Percentiles rank a stretch among this genome's conserved stretches.
Conservation (phyloP, 164 flowering plant genomes). For the Piper betle region DNA sequence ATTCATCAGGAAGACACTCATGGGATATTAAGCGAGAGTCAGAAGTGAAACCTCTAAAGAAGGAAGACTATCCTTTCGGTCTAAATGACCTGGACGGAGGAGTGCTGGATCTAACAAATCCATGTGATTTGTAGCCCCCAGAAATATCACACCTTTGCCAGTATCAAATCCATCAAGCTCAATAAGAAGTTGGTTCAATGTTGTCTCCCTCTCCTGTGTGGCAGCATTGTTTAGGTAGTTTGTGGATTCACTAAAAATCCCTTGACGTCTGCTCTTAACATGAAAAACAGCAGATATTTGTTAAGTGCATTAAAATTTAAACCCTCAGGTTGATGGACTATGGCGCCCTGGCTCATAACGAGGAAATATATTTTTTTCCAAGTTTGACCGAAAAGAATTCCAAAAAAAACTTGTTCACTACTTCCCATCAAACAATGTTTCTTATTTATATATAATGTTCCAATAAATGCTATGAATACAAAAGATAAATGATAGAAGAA, state of each 20-base stretch:
- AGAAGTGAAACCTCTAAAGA: no score
- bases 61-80: conserved; percentile 65
- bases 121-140: conserved; percentile 91
- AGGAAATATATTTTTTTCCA: no score
- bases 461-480: no score
- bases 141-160: conserved; percentile 92
- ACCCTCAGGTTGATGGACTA: no score
- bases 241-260: conserved; percentile 47
- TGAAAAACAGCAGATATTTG: conserved; percentile 4
- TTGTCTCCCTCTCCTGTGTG: conserved; percentile 95
- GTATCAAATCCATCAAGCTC: conserved; percentile 99
- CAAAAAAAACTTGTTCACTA: no score
- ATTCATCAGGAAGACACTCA: not conserved
- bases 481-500: no score
- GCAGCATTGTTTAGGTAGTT: conserved; percentile 73
- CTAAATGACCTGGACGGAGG: conserved; percentile 98
- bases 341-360: no score
- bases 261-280: conserved; percentile 63
- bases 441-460: no score
- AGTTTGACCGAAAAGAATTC: no score
- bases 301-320: not conserved
- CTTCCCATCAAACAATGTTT: no score
- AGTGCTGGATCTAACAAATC: conserved; percentile 98
- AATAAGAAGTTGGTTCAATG: conserved; percentile 87
- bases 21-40: not conserved